A percentile compares a stretch with the other conserved stretches of the same genome.
Evolutionary conservation across 106 monocot genomes (phyloP).

Genomic region (Iris macrosiphon): DNA sequence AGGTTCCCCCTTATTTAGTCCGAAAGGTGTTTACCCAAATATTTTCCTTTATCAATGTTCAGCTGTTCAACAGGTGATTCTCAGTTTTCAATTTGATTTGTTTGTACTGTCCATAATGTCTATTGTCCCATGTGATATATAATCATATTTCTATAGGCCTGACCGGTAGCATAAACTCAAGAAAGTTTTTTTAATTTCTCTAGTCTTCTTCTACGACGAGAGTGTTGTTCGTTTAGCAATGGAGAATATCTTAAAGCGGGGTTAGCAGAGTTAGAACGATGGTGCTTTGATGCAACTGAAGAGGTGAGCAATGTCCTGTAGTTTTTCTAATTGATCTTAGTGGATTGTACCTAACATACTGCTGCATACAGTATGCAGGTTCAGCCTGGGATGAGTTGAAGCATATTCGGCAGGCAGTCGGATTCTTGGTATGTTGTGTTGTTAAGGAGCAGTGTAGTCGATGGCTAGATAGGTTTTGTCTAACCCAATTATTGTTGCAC

Average conservation of each 20-base stretch:
- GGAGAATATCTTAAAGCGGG: conserved; percentile 80
- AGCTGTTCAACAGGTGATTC: conserved; percentile 77
- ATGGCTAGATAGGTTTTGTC: no score
- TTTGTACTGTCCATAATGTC: no score
- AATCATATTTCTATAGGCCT: no score
- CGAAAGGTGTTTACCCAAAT: conserved; percentile 78
- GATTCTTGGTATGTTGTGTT: conserved; percentile 47
- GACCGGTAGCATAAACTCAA: no score
- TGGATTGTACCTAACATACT: not conserved
- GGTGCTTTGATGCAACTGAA: conserved; percentile 73
- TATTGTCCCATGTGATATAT: no score
- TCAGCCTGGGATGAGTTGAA: conserved; percentile 67
- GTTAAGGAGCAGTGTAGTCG: not conserved
- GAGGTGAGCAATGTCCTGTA: conserved; percentile 32
- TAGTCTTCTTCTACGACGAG: conserved; percentile 68
- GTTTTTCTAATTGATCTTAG: not conserved
- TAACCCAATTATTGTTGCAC: no score
- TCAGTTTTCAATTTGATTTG: no score
- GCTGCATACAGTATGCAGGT: conserved; percentile 43
- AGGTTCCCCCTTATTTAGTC: conserved; percentile 83
- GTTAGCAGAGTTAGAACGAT: conserved; percentile 64
- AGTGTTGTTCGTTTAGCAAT: conserved; percentile 86
- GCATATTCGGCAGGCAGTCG: conserved; percentile 74
- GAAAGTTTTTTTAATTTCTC: no score
- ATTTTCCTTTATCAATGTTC: conserved; percentile 75